phyloP scores from a whole-genome alignment of 148 eudicot species.

The Persicaria tinctoria region DNA sequence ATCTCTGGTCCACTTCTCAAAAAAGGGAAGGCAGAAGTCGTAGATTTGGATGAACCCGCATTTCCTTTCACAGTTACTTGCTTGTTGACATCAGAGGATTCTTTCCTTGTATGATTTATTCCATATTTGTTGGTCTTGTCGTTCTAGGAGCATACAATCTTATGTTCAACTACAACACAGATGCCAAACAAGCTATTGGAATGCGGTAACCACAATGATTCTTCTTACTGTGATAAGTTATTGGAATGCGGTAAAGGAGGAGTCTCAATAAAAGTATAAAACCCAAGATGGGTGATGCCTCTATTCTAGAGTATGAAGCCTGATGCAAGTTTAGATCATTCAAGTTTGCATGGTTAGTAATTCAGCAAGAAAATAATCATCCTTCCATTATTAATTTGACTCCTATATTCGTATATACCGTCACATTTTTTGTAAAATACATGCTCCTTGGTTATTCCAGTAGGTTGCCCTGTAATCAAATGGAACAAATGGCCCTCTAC shows the following conservation, averaged over 20 bases:
- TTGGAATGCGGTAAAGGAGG: slow-evolving; percentile 53
- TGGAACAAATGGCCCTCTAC: slow-evolving; percentile 23
- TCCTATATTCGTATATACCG: not conserved
- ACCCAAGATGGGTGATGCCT: too few relatives aligned
- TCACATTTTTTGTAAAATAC: not conserved
- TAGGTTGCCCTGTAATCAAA: slow-evolving; percentile 20
- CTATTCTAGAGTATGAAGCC: slow-evolving; percentile 88
- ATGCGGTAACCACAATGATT: slow-evolving; percentile 65
- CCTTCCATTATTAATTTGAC: not conserved
- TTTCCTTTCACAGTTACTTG: slow-evolving; percentile 17
- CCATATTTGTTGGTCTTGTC: not conserved
- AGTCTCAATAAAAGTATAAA: too few relatives aligned
- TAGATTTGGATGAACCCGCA: slow-evolving; percentile 16
- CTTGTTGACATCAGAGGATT: slow-evolving; percentile 18
- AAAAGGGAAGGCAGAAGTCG: slow-evolving; percentile 35
- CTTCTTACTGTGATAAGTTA: slow-evolving; percentile 77
- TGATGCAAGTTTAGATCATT: slow-evolving; percentile 75
- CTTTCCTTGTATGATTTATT: slow-evolving; percentile 38
- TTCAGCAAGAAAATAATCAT: not conserved
- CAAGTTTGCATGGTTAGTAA: slow-evolving; percentile 82
- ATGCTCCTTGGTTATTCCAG: not conserved
- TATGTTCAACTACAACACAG: slow-evolving; percentile 42
- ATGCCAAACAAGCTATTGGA: slow-evolving; percentile 91
- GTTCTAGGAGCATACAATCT: not conserved
- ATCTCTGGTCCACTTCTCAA: not conserved